phyloP scores from a whole-genome alignment of 768 basidiomycete species.

The Rhizopogon vulgaris region DNA sequence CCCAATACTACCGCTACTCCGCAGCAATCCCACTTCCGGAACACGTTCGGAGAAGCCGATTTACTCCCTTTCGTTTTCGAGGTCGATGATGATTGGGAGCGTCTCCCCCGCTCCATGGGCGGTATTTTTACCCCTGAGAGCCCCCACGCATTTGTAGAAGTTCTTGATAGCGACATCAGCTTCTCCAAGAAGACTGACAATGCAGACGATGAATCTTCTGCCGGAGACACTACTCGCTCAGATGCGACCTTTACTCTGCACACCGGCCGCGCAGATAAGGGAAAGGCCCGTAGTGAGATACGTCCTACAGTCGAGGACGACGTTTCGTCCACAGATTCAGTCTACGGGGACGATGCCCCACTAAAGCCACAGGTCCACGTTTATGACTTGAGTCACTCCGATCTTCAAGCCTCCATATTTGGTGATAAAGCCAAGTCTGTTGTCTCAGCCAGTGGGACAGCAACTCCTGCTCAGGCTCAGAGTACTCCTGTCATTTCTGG shows the following conservation, averaged over 20 bases:
- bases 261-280: constrained; percentile 41
- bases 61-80: constrained; percentile 41
- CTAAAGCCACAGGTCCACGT: constrained; percentile 62
- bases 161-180: constrained; percentile 38
- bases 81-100: constrained; percentile 62
- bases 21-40: constrained; percentile 39
- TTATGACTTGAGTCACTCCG: constrained; percentile 30
- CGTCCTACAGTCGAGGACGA: constrained; percentile 25
- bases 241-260: constrained; percentile 13
- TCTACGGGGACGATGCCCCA: constrained; percentile 35
- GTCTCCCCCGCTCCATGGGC: constrained; percentile 36
- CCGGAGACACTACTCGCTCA: constrained; percentile 26
- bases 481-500: constrained; percentile 34
- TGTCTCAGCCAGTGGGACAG: constrained; percentile 12
- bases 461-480: constrained; percentile 30
- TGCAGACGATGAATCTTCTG: constrained; percentile 23
- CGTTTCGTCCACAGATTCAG: constrained; percentile 35
- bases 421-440: constrained; percentile 11
- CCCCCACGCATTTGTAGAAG: constrained; percentile 63
- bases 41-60: constrained; percentile 51
- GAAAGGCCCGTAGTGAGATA: constrained; percentile 20
- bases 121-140: constrained; percentile 37
- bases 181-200: constrained; percentile 24
- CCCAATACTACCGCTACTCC: constrained; percentile 25
- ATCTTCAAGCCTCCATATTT: constrained; percentile 15